phyloP scores from a whole-genome alignment of 352 stramenopile species.

The Phytophthora hibernalis region DNA sequence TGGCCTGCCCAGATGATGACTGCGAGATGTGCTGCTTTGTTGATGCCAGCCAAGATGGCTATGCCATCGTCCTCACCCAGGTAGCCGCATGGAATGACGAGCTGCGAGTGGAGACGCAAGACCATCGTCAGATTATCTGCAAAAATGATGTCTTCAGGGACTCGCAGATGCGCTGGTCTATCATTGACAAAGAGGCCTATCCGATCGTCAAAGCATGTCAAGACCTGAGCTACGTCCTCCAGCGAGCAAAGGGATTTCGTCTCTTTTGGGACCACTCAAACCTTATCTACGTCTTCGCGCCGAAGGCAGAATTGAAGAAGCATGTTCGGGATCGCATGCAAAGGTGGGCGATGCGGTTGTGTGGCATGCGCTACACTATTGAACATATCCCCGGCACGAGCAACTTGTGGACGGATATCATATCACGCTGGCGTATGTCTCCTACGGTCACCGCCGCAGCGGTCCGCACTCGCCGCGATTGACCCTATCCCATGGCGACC shows the following conservation, averaged over 20 bases:
- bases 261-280: neutral
- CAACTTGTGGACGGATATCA: neutral
- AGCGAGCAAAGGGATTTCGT: neutral
- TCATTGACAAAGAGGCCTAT: slow-evolving; percentile 7
- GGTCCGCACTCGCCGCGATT: too few species aligned
- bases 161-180: slow-evolving; percentile 1
- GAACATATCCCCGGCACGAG: neutral
- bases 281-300: neutral
- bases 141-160: slow-evolving; percentile 4
- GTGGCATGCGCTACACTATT: neutral
- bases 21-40: neutral
- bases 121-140: neutral
- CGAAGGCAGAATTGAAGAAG: neutral
- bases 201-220: slow-evolving; percentile 2
- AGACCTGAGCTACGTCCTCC: neutral
- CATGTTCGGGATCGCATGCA: neutral
- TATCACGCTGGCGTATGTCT: neutral
- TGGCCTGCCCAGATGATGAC: neutral
- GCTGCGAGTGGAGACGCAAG: neutral
- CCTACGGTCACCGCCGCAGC: too few species aligned
- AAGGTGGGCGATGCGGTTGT: neutral
- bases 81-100: neutral
- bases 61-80: neutral
- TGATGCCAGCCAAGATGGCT: neutral
- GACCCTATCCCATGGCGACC: too few species aligned